A percentile compares a stretch with the other conserved stretches of the same genome.
Conservation (phyloP, 2,329 filamentous ascomycete genomes). For the Hortaea sp. region DNA sequence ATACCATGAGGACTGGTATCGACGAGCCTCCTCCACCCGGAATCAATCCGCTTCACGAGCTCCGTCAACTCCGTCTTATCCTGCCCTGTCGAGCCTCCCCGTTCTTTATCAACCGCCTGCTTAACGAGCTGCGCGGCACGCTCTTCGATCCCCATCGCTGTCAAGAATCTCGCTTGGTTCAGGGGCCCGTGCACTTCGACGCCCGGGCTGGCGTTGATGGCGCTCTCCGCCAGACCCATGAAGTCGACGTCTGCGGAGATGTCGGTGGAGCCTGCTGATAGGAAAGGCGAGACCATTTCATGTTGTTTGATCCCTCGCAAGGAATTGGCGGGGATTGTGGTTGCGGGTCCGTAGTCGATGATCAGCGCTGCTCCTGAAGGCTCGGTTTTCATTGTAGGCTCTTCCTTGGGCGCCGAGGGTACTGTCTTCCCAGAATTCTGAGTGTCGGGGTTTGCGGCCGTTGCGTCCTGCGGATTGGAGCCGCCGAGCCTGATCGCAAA, state of each 20-base stretch:
- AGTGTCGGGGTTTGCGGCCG: constrained; percentile 8
- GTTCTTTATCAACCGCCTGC: constrained; percentile 26
- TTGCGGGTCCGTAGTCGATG: constrained; percentile 79
- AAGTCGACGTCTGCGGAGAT: constrained; percentile 93
- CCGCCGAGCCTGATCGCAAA: constrained; percentile 81
- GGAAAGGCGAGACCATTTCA: constrained; percentile 66
- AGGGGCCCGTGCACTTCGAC: constrained; percentile 91
- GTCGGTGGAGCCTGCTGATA: constrained; percentile 71
- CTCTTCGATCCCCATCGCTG: constrained; percentile 71
- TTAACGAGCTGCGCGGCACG: constrained; percentile 59
- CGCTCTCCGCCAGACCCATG: constrained; percentile 70
- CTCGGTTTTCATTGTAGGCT: constrained; percentile 40
- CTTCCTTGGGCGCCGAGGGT: constrained; percentile 18
- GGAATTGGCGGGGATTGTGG: constrained; percentile 75
- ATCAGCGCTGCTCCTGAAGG: constrained; percentile 85
- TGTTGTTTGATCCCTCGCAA: constrained; percentile 80
- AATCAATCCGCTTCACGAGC: constrained; percentile 53
- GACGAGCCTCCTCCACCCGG: constrained; percentile 71
- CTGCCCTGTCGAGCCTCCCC: constrained; percentile 23
- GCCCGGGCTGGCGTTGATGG: constrained; percentile 61
- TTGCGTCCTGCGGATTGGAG: constrained; percentile 20
- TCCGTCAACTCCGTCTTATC: constrained; percentile 34
- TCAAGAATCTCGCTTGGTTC: constrained; percentile 71
- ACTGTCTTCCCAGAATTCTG: constrained; percentile 13
- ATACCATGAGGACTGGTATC: constrained; percentile 75